A percentile compares a stretch with the other conserved stretches of the same genome.
These are phyloP conservation scores for Amylocystis lapponica DNA, from an alignment of 768 basidiomycete species.

Conservation along the genomic window DNA sequence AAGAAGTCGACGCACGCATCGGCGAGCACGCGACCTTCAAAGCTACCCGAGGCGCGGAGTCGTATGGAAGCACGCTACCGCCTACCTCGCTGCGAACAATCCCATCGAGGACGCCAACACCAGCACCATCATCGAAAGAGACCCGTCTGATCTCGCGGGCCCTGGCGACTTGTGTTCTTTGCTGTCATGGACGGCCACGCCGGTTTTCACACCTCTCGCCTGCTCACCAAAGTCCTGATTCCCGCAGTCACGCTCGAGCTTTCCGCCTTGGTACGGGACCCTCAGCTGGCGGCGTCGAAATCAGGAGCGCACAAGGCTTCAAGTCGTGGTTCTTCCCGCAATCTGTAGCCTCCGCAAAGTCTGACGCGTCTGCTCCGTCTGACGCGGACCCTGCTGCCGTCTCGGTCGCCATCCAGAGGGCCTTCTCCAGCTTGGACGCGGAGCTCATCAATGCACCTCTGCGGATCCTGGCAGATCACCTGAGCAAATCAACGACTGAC, in stretches of 20 bases:
- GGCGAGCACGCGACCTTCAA: constrained; percentile 45
- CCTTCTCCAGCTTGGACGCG: constrained; percentile 80
- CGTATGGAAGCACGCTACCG: constrained; percentile 74
- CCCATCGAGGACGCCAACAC: constrained; percentile 90
- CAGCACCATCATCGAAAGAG: constrained; percentile 58
- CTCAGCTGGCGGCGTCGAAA: constrained; percentile 22
- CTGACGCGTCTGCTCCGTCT: constrained; percentile 35
- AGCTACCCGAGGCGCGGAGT: constrained; percentile 43
- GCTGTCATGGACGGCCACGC: constrained; percentile 90
- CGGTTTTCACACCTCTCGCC: constrained; percentile 76
- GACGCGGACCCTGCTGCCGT: constrained; percentile 48
- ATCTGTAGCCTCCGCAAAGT: constrained; percentile 21
- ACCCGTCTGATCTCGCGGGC: constrained; percentile 50
- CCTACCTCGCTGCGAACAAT: constrained; percentile 77
- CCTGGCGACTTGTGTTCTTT: constrained; percentile 79
- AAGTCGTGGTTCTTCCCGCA: neutral
- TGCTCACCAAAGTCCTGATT: constrained; percentile 80
- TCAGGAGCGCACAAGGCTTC: neutral
- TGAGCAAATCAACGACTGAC: constrained; percentile 46
- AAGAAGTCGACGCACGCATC: constrained; percentile 51
- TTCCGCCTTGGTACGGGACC: constrained; percentile 40
- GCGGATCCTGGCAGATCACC: constrained; percentile 54
- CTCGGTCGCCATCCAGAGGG: constrained; percentile 62
- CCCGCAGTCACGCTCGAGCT: constrained; percentile 80
- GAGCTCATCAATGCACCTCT: constrained; percentile 79